Percentiles rank a stretch among this genome's conserved stretches.
phyloP scores from a whole-genome alignment of 2,329 filamentous ascomycete species.

The Epichloe brachyelytri region DNA sequence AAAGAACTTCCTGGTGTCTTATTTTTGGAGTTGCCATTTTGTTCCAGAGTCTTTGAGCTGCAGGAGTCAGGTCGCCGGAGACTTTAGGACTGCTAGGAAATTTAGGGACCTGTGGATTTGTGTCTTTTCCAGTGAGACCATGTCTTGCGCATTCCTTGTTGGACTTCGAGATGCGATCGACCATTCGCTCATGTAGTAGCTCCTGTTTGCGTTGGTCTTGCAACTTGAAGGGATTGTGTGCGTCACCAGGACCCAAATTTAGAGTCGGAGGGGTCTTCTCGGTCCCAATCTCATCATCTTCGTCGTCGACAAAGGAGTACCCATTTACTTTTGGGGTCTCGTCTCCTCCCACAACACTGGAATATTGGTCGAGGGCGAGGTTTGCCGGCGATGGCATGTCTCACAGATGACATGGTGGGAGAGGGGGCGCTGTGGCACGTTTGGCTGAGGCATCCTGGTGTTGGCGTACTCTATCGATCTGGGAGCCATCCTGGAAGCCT shows the following conservation, averaged over 20 bases:
- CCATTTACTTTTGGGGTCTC: conserved; percentile 89
- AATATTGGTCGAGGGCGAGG: conserved; percentile 52
- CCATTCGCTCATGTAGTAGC: conserved; percentile 71
- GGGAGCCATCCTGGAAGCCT: conserved; percentile 58
- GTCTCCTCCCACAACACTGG: conserved; percentile 39
- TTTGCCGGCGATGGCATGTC: conserved; percentile 68
- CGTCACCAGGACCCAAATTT: conserved; percentile 44
- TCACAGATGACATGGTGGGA: conserved; percentile 72
- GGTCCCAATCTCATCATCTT: conserved; percentile 33
- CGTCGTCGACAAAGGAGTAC: conserved; percentile 87
- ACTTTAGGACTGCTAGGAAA: conserved; percentile 55
- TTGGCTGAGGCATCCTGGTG: conserved; percentile 56
- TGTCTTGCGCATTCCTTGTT: conserved; percentile 50
- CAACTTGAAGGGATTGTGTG: conserved; percentile 71
- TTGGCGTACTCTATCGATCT: conserved; percentile 72
- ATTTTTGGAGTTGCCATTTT: conserved; percentile 39
- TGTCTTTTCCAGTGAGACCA: conserved; percentile 46
- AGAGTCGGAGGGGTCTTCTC: conserved; percentile 26
- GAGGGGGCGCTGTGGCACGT: conserved; percentile 46
- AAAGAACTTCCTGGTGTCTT: conserved; percentile 21
- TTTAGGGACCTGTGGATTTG: conserved; percentile 51
- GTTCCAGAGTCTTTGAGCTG: conserved; percentile 55
- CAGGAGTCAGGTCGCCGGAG: conserved; percentile 52
- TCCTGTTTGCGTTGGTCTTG: conserved; percentile 64
- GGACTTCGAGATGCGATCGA: conserved; percentile 64